Evolutionary conservation across 2,329 filamentous ascomycete genomes (phyloP), one percentile per base, ranked within the genome.

Genomic region (Mycosphaerella sp.): DNA sequence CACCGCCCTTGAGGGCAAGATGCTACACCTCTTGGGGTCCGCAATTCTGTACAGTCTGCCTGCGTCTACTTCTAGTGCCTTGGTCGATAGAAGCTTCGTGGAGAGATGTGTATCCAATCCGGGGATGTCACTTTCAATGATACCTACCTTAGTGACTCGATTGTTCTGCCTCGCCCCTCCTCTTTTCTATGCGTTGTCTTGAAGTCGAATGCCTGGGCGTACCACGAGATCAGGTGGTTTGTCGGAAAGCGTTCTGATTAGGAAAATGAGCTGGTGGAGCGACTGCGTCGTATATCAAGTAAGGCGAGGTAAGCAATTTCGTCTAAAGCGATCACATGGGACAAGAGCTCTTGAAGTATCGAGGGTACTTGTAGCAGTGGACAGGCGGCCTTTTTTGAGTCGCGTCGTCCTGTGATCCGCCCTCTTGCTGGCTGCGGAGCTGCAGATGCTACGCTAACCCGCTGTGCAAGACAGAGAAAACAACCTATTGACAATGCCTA

Each of bases 271-370:
- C 36, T 41, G 21, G 9, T 23, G 40, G 47, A 49, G 41, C 40
- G 26, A 14, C 29, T 17, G 29, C 34, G 46, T 44, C 17, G 23
- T 44, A 44, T 44, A 44, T 44, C 21, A 34, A 46, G 32, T 11
- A 38, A 6, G 12, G 52, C 23, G 36, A 49, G 44, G 36, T 41
- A 52, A 41, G 38, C 42, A 45, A 40, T 50, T 47, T 53, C 45
- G 49, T 51, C 42, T 45, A 51, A 49, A 53, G 50, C 38, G 46
- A 50, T 62, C 59, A 60, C 59, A 54, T 55, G 59, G 43, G 42
- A 54, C 41, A 12, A 45, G 34, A 48, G 56, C 56, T 60, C 59
- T 60, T 54, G 56, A 58, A 56, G 54, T 51, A 57, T 45, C 45
- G 41, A 23, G 45, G 51, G 51, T 32, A 41, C 47, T 40, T 51